Conservation (phyloP, 1,284 basidiomycete species). For the Cutaneotrichosporon spelunceum region DNA sequence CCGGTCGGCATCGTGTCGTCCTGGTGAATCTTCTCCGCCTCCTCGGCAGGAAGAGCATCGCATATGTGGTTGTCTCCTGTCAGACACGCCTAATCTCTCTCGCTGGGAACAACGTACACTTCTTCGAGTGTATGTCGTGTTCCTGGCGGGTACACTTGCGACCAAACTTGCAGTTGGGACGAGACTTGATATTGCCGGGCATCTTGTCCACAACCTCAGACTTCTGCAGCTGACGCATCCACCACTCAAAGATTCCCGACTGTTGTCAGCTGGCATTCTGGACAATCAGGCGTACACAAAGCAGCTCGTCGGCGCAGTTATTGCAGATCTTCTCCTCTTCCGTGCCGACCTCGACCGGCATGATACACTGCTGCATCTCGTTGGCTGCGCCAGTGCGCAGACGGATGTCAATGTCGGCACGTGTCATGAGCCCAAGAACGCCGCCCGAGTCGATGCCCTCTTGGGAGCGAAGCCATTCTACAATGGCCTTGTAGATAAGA, state of each 20-base stretch:
- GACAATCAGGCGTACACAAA: conserved; percentile 19
- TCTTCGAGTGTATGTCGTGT: conserved; percentile 21
- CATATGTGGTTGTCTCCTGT: conserved; percentile 29
- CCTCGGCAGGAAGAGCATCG: conserved; percentile 17
- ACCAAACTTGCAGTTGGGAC: conserved; percentile 28
- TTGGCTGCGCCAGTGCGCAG: conserved; percentile 26
- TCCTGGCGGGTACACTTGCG: conserved; percentile 25
- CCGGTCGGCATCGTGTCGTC: conserved; percentile 19
- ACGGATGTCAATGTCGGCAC: conserved; percentile 25
- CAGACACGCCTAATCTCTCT: not conserved
- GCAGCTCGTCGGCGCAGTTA: conserved; percentile 28
- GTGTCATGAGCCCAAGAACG: conserved; percentile 26
- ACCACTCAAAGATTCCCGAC: conserved; percentile 30
- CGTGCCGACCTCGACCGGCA: conserved; percentile 15
- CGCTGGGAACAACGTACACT: conserved; percentile 19
- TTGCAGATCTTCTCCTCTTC: conserved; percentile 19
- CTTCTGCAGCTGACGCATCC: conserved; percentile 29
- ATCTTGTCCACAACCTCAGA: conserved; percentile 18
- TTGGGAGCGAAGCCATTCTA: conserved; percentile 22
- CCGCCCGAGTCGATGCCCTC: conserved; percentile 24
- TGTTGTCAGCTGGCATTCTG: conserved; percentile 10
- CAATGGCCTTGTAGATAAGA: conserved; percentile 19
- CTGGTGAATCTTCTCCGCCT: conserved; percentile 22
- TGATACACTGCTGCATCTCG: conserved; percentile 25
- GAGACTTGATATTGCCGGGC: conserved; percentile 12